Base-by-base conservation (phyloP, 768 basidiomycete genomes). In the Tylopilus rubrobrunneus region DNA sequence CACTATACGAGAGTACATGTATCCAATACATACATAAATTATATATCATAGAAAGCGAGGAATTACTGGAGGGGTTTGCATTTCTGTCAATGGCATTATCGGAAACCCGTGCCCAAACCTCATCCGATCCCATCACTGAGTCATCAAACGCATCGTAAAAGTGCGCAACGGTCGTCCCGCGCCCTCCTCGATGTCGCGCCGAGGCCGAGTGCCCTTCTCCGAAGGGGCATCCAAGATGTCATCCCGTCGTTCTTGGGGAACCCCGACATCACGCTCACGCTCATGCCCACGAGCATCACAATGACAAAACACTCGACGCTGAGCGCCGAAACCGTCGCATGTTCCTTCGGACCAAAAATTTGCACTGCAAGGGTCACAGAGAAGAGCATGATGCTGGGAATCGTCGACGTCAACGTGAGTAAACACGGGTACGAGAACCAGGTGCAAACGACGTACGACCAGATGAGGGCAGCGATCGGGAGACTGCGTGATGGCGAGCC, bases 401-500 rank as follows among this genome's bases (percentile, higher is more conserved):
- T n/a, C n/a, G n/a, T n/a, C n/a, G n/a, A n/a, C n/a, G n/a, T n/a
- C n/a, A n/a, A n/a, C n/a, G n/a, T n/a, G n/a, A n/a, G n/a, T n/a
- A n/a, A n/a, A n/a, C n/a, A n/a, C n/a, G n/a, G 8, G 44, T 14
- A 28, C 17, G 12, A 15, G 19, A 1, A 6, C 7, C 11, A 4
- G 19, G 27, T 15, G 1, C 5, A 46, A 12, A 42, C 11, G 29
- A 58, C 56, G 12, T 49, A 62, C 60, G 61, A 59, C 56, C 60
- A 62, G 25, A 51, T 29, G 15, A 59, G 52, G 6, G 31, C 46
- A 7, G 60, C 56, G 8, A 51, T 43, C 0, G 60, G 61, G 7
- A 61, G 61, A 28, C 52, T 49, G 29, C 62, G 52, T 57, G 23
- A 62, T 58, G 3, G 60, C 49, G 41, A 61, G 45, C 5, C 47